Conservation (phyloP, 345 rosid species). For the Nephelium lappaceum region DNA sequence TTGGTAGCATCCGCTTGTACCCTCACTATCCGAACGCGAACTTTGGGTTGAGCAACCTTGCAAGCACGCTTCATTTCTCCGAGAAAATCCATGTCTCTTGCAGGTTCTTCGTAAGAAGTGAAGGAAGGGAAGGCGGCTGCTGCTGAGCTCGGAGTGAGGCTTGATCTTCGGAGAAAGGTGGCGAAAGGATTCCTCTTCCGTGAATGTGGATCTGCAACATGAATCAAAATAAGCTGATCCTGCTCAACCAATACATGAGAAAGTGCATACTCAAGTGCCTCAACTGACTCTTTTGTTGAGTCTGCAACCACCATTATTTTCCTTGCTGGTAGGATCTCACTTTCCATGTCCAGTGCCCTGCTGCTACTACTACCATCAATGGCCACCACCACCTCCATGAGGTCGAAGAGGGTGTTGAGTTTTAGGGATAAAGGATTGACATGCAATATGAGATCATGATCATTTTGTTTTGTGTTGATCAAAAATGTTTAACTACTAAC, state of each 20-base stretch:
- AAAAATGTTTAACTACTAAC: not conserved
- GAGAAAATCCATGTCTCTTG: slow-evolving; percentile 54
- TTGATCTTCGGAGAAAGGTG: slow-evolving; percentile 40
- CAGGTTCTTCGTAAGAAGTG: slow-evolving; percentile 19
- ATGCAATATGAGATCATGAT: not conserved
- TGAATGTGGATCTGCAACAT: slow-evolving; percentile 45
- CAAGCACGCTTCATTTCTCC: slow-evolving; percentile 69
- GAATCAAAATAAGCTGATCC: slow-evolving; percentile 67
- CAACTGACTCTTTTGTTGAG: slow-evolving; percentile 64
- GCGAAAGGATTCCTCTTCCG: slow-evolving; percentile 58
- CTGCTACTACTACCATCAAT: not conserved
- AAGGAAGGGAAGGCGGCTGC: not conserved
- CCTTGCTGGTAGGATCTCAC: slow-evolving; percentile 33
- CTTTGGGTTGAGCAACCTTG: slow-evolving; percentile 57
- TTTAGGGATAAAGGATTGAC: too few species aligned
- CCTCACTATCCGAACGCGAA: slow-evolving; percentile 42
- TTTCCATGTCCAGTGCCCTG: not conserved
- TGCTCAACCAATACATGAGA: slow-evolving; percentile 64
- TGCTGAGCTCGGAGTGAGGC: slow-evolving; percentile 5
- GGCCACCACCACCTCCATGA: slow-evolving; percentile 10
- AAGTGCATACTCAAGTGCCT: slow-evolving; percentile 72
- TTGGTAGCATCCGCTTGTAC: slow-evolving; percentile 46
- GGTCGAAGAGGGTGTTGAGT: not conserved
- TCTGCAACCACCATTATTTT: slow-evolving; percentile 78
- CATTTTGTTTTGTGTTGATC: slow-evolving; percentile 12